Percentiles rank a stretch among this genome's conserved stretches.
Conservation (phyloP, 1,284 basidiomycete species). For the Cystobasidium slooffiae region DNA sequence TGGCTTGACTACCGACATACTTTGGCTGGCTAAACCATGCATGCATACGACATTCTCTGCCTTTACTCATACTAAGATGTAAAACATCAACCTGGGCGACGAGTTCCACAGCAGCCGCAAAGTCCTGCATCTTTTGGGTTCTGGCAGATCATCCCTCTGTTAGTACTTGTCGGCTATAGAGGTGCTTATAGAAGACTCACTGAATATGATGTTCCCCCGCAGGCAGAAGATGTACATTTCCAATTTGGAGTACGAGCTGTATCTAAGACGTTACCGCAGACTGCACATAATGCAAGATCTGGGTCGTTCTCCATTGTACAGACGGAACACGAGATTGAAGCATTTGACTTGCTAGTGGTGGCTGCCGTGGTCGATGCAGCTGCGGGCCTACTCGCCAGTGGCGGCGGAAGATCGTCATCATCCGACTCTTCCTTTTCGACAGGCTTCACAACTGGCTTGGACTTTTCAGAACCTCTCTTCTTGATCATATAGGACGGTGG, state of each 20-base stretch:
- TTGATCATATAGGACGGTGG: constrained; percentile 3
- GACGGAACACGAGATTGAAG: constrained; percentile 5
- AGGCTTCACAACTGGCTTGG: no score
- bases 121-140: constrained; percentile 37
- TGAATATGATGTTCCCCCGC: background rate
- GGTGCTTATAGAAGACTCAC: constrained; percentile 7
- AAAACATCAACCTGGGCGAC: background rate
- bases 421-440: constrained; percentile 4
- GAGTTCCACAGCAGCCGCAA: constrained; percentile 32
- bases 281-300: constrained; percentile 7
- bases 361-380: background rate
- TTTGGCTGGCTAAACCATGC: no score
- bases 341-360: background rate
- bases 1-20: no score
- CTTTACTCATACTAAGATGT: no score
- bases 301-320: constrained; percentile 17
- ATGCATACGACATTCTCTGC: no score
- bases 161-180: background rate
- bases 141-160: background rate
- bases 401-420: background rate
- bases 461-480: no score
- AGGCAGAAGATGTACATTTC: constrained; percentile 16
- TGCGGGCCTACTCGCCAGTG: background rate
- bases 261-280: constrained; percentile 34
- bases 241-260: constrained; percentile 21